Conservation (phyloP, 148 eudicot species). For the Rhododendron williamsianum region DNA sequence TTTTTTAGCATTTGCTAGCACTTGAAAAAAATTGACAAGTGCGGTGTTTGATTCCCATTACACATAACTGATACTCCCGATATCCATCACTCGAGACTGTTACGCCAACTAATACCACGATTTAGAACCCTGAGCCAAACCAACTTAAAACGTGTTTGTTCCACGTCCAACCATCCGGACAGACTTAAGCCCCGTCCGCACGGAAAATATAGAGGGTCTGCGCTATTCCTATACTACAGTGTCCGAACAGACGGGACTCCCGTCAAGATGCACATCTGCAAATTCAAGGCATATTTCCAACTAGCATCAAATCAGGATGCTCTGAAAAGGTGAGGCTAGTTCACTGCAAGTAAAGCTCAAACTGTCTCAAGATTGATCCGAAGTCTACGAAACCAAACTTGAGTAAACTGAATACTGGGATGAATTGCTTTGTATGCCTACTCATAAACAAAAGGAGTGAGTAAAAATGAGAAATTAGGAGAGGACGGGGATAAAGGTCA, state of each 20-base stretch:
- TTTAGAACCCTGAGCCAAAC: background rate
- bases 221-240: background rate
- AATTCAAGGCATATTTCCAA: background rate
- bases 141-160: background rate
- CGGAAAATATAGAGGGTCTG: background rate
- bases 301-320: slow-evolving; percentile 12
- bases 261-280: background rate
- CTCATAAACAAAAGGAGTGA: background rate
- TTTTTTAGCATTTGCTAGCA: background rate
- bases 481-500: background rate
- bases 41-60: background rate
- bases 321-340: background rate
- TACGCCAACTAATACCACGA: background rate
- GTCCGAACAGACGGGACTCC: background rate
- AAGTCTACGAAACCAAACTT: background rate
- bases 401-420: background rate
- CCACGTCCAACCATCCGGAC: background rate
- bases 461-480: background rate
- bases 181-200: background rate
- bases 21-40: background rate
- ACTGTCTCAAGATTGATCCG: background rate
- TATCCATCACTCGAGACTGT: background rate
- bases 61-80: background rate
- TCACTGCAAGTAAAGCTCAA: background rate
- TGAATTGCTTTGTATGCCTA: background rate